Base-by-base conservation (phyloP, 208 protist genomes). In the Acanthamoeba royreba region DNA sequence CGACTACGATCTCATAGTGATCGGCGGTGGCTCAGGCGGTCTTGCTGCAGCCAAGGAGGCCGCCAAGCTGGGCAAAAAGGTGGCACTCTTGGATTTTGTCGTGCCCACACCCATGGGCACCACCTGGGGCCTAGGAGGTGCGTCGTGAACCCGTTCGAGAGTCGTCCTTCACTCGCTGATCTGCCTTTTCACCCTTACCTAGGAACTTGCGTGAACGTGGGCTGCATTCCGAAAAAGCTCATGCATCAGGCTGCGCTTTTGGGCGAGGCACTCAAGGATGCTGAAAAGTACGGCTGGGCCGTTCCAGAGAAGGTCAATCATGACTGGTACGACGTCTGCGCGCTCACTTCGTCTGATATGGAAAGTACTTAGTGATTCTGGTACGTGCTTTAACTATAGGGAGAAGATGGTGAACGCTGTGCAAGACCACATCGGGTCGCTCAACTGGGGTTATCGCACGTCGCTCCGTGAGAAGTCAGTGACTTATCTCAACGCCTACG, bases 191-290 rank as follows among this genome's bases (percentile, higher is more conserved):
- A 46, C n/a, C 42, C 11, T 49, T 87, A 11, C 42, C 31, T 87
- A 79, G 63, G 89, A 40, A 97, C 94, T 4, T 97, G 97, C 81
- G 97, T 98, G 0, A 98, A 98, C 93, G 97, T 98, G 28, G 97
- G 97, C 22, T 98, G 97, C 89, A 98, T 98, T 31, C 97, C 97
- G 17, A 98, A 98, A 93, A 98, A 98, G 87, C 92, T 98, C 17
- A 98, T 98, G 97, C 97, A 98, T 89, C 72, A 93, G 25, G 96
- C 97, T 4, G 95, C 96, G 15, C 66, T 97, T 4, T 40, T 94
- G 19, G 92, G 96, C 47, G 93, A 97, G 69, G 31, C 25, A 17
- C 0, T 98, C 13, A 47, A 93, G 31, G 95, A 97, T 46, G 94
- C 96, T 4, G 25, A 69, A 40, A 28, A 28, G 35, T 95, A 95